These are phyloP conservation scores for Mentha longifolia DNA, from an alignment of 257 asterid species.

Conservation along the genomic window DNA sequence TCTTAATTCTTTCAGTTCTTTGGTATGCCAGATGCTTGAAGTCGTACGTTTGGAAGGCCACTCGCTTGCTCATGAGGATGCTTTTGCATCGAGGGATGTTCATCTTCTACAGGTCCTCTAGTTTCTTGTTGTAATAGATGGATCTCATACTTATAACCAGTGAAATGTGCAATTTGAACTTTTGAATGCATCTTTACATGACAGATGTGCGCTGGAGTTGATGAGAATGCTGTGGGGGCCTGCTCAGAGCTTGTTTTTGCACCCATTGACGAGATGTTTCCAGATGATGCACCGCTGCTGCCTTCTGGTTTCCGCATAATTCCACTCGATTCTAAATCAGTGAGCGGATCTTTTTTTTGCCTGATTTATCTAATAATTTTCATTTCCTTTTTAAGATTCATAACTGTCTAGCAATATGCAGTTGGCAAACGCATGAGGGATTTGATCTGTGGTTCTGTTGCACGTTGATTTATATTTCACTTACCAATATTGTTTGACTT, in stretches of 20 bases:
- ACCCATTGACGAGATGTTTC: conserved; percentile 89
- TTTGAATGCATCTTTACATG: conserved; percentile 21
- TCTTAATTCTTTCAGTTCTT: neutral
- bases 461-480: no score
- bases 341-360: conserved; percentile 34
- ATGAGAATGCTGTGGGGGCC: conserved; percentile 81
- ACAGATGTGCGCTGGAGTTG: conserved; percentile 86
- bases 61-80: conserved; percentile 62
- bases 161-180: conserved; percentile 10
- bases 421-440: neutral
- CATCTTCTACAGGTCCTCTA: conserved; percentile 75
- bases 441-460: neutral
- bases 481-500: no score
- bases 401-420: neutral
- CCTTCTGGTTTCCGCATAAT: conserved; percentile 94
- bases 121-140: conserved; percentile 10
- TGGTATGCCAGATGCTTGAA: conserved; percentile 69
- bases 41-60: conserved; percentile 86
- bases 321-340: conserved; percentile 80
- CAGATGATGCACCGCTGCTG: conserved; percentile 76
- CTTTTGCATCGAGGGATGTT: conserved; percentile 69
- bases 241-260: conserved; percentile 91
- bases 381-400: neutral
- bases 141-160: neutral
- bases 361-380: neutral